Evolutionary conservation across 1,284 basidiomycete species (phyloP).

Genomic region (Ceratobasidium sp.): DNA sequence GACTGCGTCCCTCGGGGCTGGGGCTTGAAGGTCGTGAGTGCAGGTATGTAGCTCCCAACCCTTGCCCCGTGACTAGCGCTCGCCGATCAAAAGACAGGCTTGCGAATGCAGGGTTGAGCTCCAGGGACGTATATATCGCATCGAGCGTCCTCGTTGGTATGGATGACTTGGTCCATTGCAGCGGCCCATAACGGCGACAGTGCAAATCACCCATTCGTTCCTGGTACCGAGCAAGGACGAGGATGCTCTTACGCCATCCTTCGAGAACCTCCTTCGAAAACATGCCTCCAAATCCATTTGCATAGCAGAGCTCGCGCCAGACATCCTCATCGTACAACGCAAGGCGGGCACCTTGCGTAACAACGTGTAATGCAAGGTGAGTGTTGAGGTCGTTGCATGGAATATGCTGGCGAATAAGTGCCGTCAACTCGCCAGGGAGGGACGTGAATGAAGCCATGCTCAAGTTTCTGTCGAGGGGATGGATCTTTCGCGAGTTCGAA

Average conservation of each 20-base stretch:
- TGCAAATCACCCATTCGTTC: constrained; percentile 28
- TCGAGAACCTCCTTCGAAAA: constrained; percentile 30
- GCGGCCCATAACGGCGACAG: constrained; percentile 31
- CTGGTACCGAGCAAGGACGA: constrained; percentile 39
- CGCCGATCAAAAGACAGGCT: constrained; percentile 42
- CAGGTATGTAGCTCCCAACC: constrained; percentile 30
- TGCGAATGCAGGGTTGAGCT: constrained; percentile 38
- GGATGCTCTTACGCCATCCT: constrained; percentile 38
- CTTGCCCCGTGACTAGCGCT: constrained; percentile 19
- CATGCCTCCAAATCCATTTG: constrained; percentile 37
- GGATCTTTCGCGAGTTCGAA: constrained; percentile 24
- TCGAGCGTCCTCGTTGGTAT: background rate
- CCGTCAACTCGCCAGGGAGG: constrained; percentile 38
- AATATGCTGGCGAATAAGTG: constrained; percentile 33
- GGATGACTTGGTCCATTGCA: constrained; percentile 30
- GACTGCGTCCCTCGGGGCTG: constrained; percentile 4
- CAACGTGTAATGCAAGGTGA: constrained; percentile 36
- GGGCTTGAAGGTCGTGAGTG: constrained; percentile 14
- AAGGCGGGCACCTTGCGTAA: constrained; percentile 36
- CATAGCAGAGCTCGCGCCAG: constrained; percentile 40
- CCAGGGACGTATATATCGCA: constrained; percentile 17
- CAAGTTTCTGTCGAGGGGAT: constrained; percentile 6
- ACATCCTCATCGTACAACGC: constrained; percentile 29
- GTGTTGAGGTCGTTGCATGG: constrained; percentile 32
- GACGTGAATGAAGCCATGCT: constrained; percentile 39